phyloP scores from a whole-genome alignment of 1,284 basidiomycete species.

The Malassezia brasiliensis region DNA sequence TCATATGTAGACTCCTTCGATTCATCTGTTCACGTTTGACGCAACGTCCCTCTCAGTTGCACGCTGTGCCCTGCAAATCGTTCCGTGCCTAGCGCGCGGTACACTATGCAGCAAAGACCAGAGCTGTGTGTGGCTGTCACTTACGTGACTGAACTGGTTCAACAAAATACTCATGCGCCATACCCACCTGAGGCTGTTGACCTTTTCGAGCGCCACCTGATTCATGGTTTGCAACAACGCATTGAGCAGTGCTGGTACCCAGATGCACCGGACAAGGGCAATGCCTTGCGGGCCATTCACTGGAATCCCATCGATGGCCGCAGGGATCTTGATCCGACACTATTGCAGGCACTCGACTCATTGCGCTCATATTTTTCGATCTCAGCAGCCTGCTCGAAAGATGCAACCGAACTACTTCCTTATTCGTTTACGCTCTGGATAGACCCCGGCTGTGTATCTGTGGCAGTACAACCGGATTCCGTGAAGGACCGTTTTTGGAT shows the following conservation, averaged over 20 bases:
- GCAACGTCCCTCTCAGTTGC: no score
- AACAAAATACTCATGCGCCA: not conserved
- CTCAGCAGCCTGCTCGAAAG: not conserved
- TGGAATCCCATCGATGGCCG: not conserved
- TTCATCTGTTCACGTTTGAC: no score
- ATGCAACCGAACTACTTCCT: not conserved
- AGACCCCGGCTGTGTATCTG: slow-evolving; percentile 3
- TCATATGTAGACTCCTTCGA: no score
- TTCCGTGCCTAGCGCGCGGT: no score
- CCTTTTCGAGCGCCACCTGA: not conserved
- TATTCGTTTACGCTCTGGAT: slow-evolving; percentile 1
- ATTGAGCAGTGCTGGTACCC: not conserved
- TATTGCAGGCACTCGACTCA: not conserved
- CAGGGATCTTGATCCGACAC: not conserved
- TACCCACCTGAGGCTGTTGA: not conserved
- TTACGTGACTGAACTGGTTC: not conserved
- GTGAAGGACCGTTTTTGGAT: not conserved
- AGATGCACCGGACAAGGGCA: not conserved
- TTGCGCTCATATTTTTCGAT: not conserved
- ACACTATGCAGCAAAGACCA: not conserved
- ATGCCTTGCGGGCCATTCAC: not conserved
- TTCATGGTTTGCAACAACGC: not conserved
- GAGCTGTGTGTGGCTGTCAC: not conserved
- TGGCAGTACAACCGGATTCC: not conserved
- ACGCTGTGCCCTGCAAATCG: no score